These are phyloP conservation scores for Apocynum venetum DNA, from an alignment of 257 asterid genomes.

Conservation along the genomic window DNA sequence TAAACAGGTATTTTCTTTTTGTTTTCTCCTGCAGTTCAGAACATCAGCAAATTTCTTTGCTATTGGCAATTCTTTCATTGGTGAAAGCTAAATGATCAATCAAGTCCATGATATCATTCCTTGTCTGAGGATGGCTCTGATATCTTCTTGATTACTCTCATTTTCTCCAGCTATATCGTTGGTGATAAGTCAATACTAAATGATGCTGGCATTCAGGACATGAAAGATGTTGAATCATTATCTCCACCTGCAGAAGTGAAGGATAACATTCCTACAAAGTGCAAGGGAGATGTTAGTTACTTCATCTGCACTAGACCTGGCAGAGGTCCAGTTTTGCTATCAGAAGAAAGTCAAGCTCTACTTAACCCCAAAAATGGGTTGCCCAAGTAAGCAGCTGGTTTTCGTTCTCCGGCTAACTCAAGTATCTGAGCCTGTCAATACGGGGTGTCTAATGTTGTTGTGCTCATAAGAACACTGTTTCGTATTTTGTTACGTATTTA, in stretches of 20 bases:
- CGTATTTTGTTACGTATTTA: slow-evolving; percentile 2
- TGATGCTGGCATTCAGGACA: slow-evolving; percentile 71
- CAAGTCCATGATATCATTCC: neutral
- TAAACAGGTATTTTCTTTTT: slow-evolving; percentile 49
- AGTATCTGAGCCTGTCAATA: slow-evolving; percentile 14
- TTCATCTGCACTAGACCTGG: slow-evolving; percentile 65
- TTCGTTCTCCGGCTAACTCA: slow-evolving; percentile 14
- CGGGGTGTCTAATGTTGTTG: slow-evolving; percentile 17
- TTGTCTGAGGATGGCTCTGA: neutral
- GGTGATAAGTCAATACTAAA: slow-evolving; percentile 83
- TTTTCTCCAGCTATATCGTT: slow-evolving; percentile 64
- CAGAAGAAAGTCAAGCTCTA: slow-evolving; percentile 68
- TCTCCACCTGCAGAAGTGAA: slow-evolving; percentile 77
- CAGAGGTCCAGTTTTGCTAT: slow-evolving; percentile 69
- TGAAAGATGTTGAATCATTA: slow-evolving; percentile 69
- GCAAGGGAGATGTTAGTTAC: slow-evolving; percentile 81
- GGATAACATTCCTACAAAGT: slow-evolving; percentile 44
- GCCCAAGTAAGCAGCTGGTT: slow-evolving; percentile 52
- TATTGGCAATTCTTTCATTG: neutral
- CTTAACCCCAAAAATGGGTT: slow-evolving; percentile 68
- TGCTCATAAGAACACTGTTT: neutral
- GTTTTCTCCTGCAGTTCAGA: neutral
- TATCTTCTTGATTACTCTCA: neutral
- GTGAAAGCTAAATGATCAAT: neutral
- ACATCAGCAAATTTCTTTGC: neutral